Evolutionary conservation across 2,329 filamentous ascomycete species (phyloP).

Genomic region (Aulographum hederae): DNA sequence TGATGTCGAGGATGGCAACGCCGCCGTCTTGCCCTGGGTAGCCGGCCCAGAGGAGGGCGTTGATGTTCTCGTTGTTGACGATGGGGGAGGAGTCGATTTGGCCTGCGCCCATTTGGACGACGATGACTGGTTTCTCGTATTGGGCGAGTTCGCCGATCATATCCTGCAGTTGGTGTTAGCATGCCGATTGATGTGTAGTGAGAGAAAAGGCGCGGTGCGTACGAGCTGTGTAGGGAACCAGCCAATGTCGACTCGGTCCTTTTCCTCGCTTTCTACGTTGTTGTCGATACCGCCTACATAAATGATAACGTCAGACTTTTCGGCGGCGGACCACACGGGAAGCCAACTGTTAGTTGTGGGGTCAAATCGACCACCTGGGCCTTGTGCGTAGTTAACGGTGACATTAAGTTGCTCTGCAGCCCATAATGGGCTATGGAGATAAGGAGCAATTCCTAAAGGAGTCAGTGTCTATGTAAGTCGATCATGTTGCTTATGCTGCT

Average conservation of each 20-base stretch:
- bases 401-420: conserved; percentile 30
- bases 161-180: background rate
- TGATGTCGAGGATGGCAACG: conserved; percentile 32
- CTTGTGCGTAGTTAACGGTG: conserved; percentile 25
- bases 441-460: conserved; percentile 30
- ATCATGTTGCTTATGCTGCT: too few relatives aligned
- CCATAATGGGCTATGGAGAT: conserved; percentile 32
- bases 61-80: conserved; percentile 27
- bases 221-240: conserved; percentile 35
- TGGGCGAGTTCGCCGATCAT: conserved; percentile 29
- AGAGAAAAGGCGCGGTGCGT: too few relatives aligned
- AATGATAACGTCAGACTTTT: conserved; percentile 31
- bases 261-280: conserved; percentile 31
- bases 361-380: conserved; percentile 11
- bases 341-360: conserved; percentile 14
- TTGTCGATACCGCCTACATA: conserved; percentile 38
- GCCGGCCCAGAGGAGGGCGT: conserved; percentile 36
- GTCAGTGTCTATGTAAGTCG: too few relatives aligned
- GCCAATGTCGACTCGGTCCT: conserved; percentile 30
- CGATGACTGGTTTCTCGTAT: conserved; percentile 30
- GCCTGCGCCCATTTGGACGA: conserved; percentile 33
- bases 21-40: conserved; percentile 44
- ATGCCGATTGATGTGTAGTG: background rate
- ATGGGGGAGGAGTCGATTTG: conserved; percentile 34
- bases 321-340: conserved; percentile 16